Conservation (phyloP, 2,329 filamentous ascomycete genomes). For the Botryotinia globosa region DNA sequence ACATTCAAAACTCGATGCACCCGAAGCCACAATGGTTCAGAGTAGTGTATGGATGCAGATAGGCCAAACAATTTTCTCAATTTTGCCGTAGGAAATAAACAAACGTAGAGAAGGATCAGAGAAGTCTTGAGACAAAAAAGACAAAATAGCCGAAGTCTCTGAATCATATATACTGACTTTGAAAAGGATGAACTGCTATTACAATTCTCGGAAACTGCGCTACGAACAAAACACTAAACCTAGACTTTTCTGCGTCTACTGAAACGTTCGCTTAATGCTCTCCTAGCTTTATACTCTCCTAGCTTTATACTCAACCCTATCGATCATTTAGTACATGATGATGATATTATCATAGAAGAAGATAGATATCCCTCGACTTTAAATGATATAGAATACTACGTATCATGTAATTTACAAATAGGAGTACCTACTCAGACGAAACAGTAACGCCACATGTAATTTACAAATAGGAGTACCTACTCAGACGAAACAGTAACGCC, state of each 20-base stretch:
- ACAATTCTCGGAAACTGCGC: too few species aligned
- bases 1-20: constrained; percentile 29
- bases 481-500: too few species aligned
- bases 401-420: neutral
- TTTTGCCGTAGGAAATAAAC: constrained; percentile 24
- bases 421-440: too few species aligned
- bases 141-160: neutral
- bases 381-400: neutral
- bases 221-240: neutral
- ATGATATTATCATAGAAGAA: constrained; percentile 13
- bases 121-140: constrained; percentile 27
- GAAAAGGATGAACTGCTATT: neutral
- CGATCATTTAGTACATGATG: neutral
- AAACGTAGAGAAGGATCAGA: constrained; percentile 30
- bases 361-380: neutral
- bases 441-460: too few species aligned
- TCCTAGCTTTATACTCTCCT: constrained; percentile 22
- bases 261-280: constrained; percentile 21
- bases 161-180: constrained; percentile 17
- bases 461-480: too few species aligned
- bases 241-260: neutral
- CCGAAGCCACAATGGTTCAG: constrained; percentile 26
- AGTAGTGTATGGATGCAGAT: constrained; percentile 26
- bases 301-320: constrained; percentile 22
- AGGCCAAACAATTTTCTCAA: constrained; percentile 25